A percentile compares a stretch with the other conserved stretches of the same genome.
These are phyloP conservation scores for Wallemia mellicola DNA, from an alignment of 1,284 basidiomycete species.

Conservation along the genomic window DNA sequence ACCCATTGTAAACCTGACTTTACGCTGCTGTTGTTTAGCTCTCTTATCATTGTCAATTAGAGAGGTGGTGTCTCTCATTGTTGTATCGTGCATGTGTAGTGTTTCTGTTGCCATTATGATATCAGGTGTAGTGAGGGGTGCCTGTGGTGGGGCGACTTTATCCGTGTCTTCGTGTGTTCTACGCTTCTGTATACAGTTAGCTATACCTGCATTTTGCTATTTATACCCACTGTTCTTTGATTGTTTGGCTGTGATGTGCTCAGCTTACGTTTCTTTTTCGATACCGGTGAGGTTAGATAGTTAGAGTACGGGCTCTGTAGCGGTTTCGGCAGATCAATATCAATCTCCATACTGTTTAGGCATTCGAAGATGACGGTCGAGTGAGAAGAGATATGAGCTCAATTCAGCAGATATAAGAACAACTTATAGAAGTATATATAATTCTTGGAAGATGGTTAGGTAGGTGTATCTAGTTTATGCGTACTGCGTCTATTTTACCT, in stretches of 20 bases:
- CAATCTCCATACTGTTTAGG: background rate
- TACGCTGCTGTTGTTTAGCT: background rate
- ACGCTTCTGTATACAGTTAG: no score
- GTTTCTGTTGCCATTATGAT: background rate
- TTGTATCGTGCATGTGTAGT: background rate
- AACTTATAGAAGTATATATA: no score
- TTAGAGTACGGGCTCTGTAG: no score
- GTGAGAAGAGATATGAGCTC: no score
- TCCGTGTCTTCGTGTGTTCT: background rate
- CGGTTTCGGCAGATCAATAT: background rate
- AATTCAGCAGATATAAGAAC: no score
- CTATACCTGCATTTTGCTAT: no score
- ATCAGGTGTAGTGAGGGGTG: background rate
- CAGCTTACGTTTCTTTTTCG: background rate
- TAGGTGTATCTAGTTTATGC: no score
- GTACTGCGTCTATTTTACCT: no score
- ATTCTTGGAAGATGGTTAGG: no score
- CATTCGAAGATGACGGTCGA: background rate
- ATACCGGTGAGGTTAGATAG: background rate
- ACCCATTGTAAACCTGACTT: background rate
- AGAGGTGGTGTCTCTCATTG: background rate
- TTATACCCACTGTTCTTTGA: background rate
- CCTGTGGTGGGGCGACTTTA: background rate
- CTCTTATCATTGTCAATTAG: background rate
- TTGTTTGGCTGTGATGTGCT: background rate